Conservation (phyloP, 2,329 filamentous ascomycete species). For the Clonostachys chloroleuca region DNA sequence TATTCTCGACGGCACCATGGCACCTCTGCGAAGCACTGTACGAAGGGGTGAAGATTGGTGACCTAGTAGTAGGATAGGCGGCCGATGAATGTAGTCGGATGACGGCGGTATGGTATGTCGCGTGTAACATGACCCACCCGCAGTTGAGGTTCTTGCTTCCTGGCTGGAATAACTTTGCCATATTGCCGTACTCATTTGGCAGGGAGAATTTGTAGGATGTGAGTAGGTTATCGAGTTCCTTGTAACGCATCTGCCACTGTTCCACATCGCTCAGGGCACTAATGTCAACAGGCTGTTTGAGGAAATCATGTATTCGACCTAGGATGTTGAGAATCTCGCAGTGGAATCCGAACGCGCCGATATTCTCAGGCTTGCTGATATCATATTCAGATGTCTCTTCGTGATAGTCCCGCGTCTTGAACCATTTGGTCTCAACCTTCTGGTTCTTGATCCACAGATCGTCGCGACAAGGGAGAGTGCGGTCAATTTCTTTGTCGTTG, state of each 20-base stretch:
- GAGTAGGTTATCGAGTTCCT: conserved; percentile 75
- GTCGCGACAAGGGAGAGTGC: conserved; percentile 80
- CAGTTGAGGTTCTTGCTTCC: conserved; percentile 69
- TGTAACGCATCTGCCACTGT: conserved; percentile 83
- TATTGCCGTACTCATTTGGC: conserved; percentile 79
- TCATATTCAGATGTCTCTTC: conserved; percentile 51
- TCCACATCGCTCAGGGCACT: conserved; percentile 80
- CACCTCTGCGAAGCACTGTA: conserved; percentile 83
- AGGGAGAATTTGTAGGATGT: conserved; percentile 81
- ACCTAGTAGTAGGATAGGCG: conserved; percentile 85
- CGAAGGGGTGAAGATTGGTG: conserved; percentile 83
- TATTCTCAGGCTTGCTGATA: conserved; percentile 69
- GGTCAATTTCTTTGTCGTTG: conserved; percentile 85
- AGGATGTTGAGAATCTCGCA: conserved; percentile 86
- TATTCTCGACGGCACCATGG: conserved; percentile 76
- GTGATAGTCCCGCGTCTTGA: conserved; percentile 47
- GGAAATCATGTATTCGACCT: conserved; percentile 81
- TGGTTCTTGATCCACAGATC: conserved; percentile 82
- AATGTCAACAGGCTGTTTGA: conserved; percentile 88
- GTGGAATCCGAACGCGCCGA: conserved; percentile 86
- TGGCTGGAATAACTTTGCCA: conserved; percentile 70
- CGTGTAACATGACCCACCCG: conserved; percentile 87
- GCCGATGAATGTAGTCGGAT: conserved; percentile 90
- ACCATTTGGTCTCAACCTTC: conserved; percentile 81
- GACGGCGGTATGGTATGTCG: conserved; percentile 83